These are phyloP conservation scores for Scytalidium sp. DNA, from an alignment of 2,329 filamentous ascomycete genomes.

Conservation along the genomic window DNA sequence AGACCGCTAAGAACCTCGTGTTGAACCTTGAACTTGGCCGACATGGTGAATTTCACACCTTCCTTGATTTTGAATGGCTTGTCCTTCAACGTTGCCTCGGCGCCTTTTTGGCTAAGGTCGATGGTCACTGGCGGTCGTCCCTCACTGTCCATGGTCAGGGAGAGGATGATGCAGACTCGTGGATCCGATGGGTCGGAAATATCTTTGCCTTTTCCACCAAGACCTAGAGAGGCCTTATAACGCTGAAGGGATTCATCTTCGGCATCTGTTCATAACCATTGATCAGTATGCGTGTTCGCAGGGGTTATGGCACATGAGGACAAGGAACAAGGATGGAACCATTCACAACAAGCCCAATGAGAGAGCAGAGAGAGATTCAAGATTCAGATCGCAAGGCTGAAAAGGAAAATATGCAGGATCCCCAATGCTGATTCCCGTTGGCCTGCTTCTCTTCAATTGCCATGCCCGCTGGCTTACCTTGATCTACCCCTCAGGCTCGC, in stretches of 20 bases:
- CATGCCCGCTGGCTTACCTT: too few relatives aligned
- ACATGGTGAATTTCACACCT: slow-evolving; percentile 90
- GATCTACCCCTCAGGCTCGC: too few relatives aligned
- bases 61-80: slow-evolving; percentile 98
- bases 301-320: too few relatives aligned
- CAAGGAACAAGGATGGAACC: not conserved
- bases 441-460: too few relatives aligned
- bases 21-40: slow-evolving; percentile 90
- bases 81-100: slow-evolving; percentile 76
- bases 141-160: slow-evolving; percentile 81
- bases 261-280: slow-evolving; percentile 19
- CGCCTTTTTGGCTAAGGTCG: slow-evolving; percentile 73
- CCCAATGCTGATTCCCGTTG: too few relatives aligned
- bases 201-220: slow-evolving; percentile 67
- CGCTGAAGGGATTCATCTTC: slow-evolving; percentile 92
- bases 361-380: too few relatives aligned
- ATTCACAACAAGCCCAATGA: too few relatives aligned
- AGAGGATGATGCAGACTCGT: slow-evolving; percentile 89
- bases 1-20: slow-evolving; percentile 93
- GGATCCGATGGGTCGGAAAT: slow-evolving; percentile 77
- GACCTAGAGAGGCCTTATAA: slow-evolving; percentile 95
- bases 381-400: too few relatives aligned
- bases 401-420: too few relatives aligned
- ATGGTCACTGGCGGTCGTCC: slow-evolving; percentile 85
- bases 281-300: not conserved